These are phyloP conservation scores for Acanthamoeba polyphaga DNA, from an alignment of 208 protist species.

Conservation along the genomic window DNA sequence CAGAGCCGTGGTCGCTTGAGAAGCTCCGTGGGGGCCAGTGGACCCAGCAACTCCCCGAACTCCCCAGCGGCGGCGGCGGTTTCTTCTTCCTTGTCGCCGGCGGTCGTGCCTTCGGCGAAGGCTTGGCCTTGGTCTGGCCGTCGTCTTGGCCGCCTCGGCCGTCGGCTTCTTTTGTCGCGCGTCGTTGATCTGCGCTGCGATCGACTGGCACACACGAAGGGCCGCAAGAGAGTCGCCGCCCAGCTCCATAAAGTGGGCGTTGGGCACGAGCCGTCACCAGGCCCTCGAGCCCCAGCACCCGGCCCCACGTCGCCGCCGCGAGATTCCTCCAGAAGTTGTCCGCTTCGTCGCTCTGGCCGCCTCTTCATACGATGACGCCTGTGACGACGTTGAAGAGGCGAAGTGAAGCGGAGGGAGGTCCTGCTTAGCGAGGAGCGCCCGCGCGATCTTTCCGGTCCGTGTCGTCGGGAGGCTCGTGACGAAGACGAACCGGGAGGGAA, in stretches of 20 bases:
- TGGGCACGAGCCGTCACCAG: background rate
- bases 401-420: background rate
- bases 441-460: constrained; percentile 39
- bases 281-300: constrained; percentile 6
- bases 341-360: background rate
- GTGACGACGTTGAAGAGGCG: background rate
- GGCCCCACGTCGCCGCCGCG: background rate
- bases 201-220: constrained; percentile 27
- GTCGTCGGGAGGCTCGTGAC: constrained; percentile 4
- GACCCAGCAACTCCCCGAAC: constrained; percentile 62
- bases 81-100: background rate
- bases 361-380: background rate
- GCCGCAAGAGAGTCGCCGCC: constrained; percentile 66
- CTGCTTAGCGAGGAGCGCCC: constrained; percentile 12
- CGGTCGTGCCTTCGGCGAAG: background rate
- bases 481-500: constrained; percentile 46
- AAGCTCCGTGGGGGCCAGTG: constrained; percentile 35
- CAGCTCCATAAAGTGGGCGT: constrained; percentile 9
- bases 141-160: background rate
- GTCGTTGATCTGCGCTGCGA: background rate
- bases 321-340: background rate
- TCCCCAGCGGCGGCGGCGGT: background rate
- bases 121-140: background rate
- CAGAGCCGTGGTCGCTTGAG: constrained; percentile 48
- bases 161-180: background rate